phyloP scores from a whole-genome alignment of 805 yeast genomes.

The Dipodascus geniculatus region DNA sequence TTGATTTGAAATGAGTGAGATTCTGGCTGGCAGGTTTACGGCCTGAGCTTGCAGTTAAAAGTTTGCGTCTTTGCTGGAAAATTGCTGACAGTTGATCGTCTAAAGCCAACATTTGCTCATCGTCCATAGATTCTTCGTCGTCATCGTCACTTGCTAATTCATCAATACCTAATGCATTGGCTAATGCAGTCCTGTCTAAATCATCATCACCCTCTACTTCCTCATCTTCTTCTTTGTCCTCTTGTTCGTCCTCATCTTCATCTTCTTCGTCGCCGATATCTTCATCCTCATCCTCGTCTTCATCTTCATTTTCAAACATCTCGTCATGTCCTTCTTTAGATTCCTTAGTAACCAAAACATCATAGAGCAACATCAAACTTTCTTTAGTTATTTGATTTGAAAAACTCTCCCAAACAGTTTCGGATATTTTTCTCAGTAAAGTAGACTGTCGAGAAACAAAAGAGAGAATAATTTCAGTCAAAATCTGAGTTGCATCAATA shows the following conservation, averaged over 20 bases:
- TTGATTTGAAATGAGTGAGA: slow-evolving; percentile 64
- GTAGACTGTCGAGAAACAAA: slow-evolving; percentile 46
- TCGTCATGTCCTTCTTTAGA: slow-evolving; percentile 32
- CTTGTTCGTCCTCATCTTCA: slow-evolving; percentile 27
- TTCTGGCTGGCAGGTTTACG: slow-evolving; percentile 34
- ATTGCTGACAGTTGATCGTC: slow-evolving; percentile 76
- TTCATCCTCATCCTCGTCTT: slow-evolving; percentile 26
- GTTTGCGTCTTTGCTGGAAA: slow-evolving; percentile 70
- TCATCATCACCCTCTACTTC: slow-evolving; percentile 27
- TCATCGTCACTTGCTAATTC: slow-evolving; percentile 31
- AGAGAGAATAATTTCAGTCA: slow-evolving; percentile 48
- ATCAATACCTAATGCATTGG: slow-evolving; percentile 17
- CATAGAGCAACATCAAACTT: slow-evolving; percentile 40
- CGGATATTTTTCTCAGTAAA: slow-evolving; percentile 44
- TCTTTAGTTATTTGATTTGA: slow-evolving; percentile 32
- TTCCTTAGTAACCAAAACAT: slow-evolving; percentile 20
- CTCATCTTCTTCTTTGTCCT: slow-evolving; percentile 15
- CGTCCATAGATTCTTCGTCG: slow-evolving; percentile 81
- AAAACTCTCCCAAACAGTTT: slow-evolving; percentile 46
- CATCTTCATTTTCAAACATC: slow-evolving; percentile 30
- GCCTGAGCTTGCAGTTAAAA: slow-evolving; percentile 35
- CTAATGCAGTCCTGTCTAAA: slow-evolving; percentile 26
- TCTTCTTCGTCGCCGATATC: slow-evolving; percentile 27
- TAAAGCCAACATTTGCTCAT: slow-evolving; percentile 91
- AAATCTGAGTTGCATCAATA: slow-evolving; percentile 35